These are phyloP conservation scores for Termitomyces titanicus DNA, from an alignment of 768 basidiomycete genomes.

Conservation along the genomic window DNA sequence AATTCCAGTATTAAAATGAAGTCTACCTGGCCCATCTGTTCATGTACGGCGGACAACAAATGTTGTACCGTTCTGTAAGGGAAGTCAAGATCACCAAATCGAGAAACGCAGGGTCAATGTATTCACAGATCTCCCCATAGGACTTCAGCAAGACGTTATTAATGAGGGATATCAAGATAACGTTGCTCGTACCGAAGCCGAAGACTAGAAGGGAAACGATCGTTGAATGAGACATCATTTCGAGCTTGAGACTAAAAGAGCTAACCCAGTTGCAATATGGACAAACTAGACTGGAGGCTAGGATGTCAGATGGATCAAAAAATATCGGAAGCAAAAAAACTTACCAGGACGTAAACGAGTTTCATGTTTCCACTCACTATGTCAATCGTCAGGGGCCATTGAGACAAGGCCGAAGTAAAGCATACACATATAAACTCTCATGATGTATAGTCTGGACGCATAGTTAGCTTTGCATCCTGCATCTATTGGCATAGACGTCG, in stretches of 20 bases:
- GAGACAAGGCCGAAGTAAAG: not conserved
- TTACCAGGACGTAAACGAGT: conserved; percentile 4
- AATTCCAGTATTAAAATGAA: not conserved
- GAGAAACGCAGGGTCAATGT: too few relatives aligned
- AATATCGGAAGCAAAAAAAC: not conserved
- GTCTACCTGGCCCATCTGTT: conserved; percentile 7
- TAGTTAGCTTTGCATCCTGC: not conserved
- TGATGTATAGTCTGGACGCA: conserved; percentile 1
- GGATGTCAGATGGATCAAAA: not conserved
- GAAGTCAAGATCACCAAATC: not conserved
- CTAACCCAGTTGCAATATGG: conserved; percentile 6
- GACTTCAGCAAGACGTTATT: not conserved
- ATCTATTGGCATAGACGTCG: not conserved
- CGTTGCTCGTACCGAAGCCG: conserved; percentile 4
- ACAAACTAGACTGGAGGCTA: not conserved
- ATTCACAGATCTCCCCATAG: conserved; percentile 10
- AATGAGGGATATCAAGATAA: not conserved
- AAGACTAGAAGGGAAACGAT: not conserved
- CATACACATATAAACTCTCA: conserved; percentile 10
- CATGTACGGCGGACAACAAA: conserved; percentile 5
- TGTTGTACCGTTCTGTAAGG: conserved; percentile 1
- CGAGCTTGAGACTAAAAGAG: not conserved
- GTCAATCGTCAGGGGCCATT: not conserved
- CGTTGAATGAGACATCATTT: not conserved
- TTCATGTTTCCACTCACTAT: conserved; percentile 9